Conservation (phyloP, 495 filamentous ascomycete genomes). For the Aspergillus haitiensis region DNA sequence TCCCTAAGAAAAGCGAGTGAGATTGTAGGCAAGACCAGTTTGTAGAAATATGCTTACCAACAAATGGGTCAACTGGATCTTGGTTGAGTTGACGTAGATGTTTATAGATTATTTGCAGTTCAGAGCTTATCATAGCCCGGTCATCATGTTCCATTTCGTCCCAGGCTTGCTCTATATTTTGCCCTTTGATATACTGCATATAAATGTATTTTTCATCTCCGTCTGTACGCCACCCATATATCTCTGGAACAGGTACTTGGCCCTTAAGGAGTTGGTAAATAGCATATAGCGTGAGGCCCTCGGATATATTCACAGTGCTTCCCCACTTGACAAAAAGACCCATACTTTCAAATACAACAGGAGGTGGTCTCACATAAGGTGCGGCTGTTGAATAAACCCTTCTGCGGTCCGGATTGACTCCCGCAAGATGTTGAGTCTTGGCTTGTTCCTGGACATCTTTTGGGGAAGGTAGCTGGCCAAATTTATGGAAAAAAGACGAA, state of each 20-base stretch:
- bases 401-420: constrained; percentile 17
- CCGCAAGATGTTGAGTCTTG: constrained; percentile 15
- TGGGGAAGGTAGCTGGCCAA: constrained; percentile 17
- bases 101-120: background rate
- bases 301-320: too few relatives aligned
- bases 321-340: too few relatives aligned
- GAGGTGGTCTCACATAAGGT: constrained; percentile 28
- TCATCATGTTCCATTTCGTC: constrained; percentile 6
- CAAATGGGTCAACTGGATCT: too few relatives aligned
- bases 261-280: constrained; percentile 24
- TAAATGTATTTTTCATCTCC: constrained; percentile 28
- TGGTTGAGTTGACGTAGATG: too few relatives aligned
- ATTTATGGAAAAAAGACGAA: too few relatives aligned
- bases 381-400: background rate
- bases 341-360: background rate
- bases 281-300: constrained; percentile 20
- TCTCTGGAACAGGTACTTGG: constrained; percentile 29
- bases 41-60: too few relatives aligned
- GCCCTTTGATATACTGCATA: constrained; percentile 17
- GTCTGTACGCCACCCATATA: constrained; percentile 31
- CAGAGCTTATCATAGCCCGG: background rate
- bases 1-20: too few relatives aligned
- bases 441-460: constrained; percentile 18
- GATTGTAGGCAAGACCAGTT: too few relatives aligned
- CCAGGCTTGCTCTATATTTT: constrained; percentile 13